Evolutionary conservation across 768 basidiomycete genomes (phyloP).

Genomic region (Boletus barrowsii): DNA sequence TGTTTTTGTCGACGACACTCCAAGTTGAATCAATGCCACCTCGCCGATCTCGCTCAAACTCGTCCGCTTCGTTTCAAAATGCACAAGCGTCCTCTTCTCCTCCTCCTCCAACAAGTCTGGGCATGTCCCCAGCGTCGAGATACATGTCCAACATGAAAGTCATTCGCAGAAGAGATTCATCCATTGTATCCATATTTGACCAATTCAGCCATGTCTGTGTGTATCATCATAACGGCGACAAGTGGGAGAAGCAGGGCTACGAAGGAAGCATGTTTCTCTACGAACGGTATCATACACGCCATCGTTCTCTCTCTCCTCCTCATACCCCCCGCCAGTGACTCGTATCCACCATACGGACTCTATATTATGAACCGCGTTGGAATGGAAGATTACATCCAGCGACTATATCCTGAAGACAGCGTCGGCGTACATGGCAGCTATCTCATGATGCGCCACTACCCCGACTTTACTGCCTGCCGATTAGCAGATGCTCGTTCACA

Average conservation of each 20-base stretch:
- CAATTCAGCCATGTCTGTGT: constrained; percentile 87
- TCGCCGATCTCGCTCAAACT: constrained; percentile 32
- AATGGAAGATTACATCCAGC: constrained; percentile 72
- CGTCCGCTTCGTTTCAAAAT: constrained; percentile 21
- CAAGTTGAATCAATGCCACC: constrained; percentile 7
- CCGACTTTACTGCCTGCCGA: constrained; percentile 57
- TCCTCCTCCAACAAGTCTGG: constrained; percentile 15
- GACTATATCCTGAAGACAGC: constrained; percentile 76
- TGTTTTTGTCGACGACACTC: background rate
- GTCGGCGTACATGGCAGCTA: constrained; percentile 58
- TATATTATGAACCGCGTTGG: constrained; percentile 83
- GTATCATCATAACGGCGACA: constrained; percentile 68
- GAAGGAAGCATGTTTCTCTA: constrained; percentile 91
- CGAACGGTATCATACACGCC: constrained; percentile 52
- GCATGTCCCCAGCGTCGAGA: constrained; percentile 64
- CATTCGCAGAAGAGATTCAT: constrained; percentile 72
- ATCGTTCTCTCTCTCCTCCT: constrained; percentile 1
- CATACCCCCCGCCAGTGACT: constrained; percentile 42
- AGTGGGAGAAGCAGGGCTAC: constrained; percentile 80
- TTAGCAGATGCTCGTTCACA: constrained; percentile 36
- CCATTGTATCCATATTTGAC: constrained; percentile 78
- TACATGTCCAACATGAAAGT: constrained; percentile 81
- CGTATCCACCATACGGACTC: constrained; percentile 81
- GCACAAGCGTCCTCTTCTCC: background rate
- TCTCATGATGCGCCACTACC: constrained; percentile 72